Evolutionary conservation across 225 moss, liverwort and hornwort genomes (phyloP).

Genomic region (Pseudoscleropodium purum): DNA sequence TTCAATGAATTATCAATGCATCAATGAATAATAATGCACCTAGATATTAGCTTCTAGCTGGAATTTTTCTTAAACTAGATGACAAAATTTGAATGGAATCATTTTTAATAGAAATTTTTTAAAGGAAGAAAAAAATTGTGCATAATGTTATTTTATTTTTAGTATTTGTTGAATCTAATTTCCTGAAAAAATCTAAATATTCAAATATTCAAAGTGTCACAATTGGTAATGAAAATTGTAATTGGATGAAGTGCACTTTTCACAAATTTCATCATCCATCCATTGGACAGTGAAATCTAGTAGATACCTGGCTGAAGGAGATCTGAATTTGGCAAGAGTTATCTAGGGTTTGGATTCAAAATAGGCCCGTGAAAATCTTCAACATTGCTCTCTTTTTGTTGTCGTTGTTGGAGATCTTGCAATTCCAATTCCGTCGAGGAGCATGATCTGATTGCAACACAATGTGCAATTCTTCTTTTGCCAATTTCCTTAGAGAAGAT

Average conservation of each 20-base stretch:
- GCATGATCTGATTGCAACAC: not conserved
- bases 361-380: not conserved
- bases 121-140: accelerated
- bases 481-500: not conserved
- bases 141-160: not conserved
- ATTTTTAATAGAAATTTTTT: not conserved
- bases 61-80: not conserved
- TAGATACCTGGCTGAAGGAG: not conserved
- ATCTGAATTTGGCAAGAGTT: not conserved
- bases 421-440: not conserved
- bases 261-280: not conserved
- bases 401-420: not conserved
- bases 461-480: too few species aligned
- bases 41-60: not conserved
- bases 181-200: accelerated
- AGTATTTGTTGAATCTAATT: not conserved
- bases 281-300: not conserved
- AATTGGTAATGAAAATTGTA: not conserved
- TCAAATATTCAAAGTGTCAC: not conserved
- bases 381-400: not conserved
- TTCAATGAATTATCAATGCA: too few species aligned
- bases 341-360: not conserved
- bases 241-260: not conserved
- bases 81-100: too few species aligned
- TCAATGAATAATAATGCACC: not conserved